Evolutionary conservation across 2,329 filamentous ascomycete species (phyloP), one percentile per base, ranked within the genome.

Genomic region (Botrytis porri): DNA sequence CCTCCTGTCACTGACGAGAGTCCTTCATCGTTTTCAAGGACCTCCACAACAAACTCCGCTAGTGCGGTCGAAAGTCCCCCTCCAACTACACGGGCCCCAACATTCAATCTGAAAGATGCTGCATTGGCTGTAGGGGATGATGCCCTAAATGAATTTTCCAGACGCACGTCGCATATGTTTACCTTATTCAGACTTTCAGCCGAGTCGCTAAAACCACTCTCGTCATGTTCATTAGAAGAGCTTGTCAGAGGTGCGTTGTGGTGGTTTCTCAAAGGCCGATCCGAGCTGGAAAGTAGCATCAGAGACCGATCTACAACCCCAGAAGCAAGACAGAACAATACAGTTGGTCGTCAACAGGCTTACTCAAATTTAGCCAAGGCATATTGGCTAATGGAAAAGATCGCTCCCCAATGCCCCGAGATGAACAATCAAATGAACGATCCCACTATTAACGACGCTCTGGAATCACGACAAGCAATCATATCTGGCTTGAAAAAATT

Each of bases 251-350:
- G 90, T 37, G 90, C 89, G 5, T 84, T 93, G 0, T 98, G 95
- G 95, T 98, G 95, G 95, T 97, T 97, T 79, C 80, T 97, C 63
- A 92, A 89, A 77, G 95, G 94, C 32, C 90, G 94, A 75, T 88
- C 90, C 79, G 89, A 90, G 16, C 85, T 97, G 69, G 95, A 97
- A 81, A 82, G 84, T 20, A 85, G 91, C 57, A 90, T 97, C 64
- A 87, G 93, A 74, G 90, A 89, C 70, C 87, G 88, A 10, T 86
- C 90, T 43, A 83, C 84, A 51, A 85, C 82, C 60, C 84, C 87
- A 7, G 86, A 89, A 74, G 84, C 82, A 14, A 84, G 88, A 76
- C 84, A 86, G 79, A 83, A 86, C 77, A 86, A 85, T 75, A 84
- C 88, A 75, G 84, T 87, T 75, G 81, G 88, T 75, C 85, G 87